Conservation (phyloP, 2,329 filamentous ascomycete genomes). For the Paramyrothecium roridum region DNA sequence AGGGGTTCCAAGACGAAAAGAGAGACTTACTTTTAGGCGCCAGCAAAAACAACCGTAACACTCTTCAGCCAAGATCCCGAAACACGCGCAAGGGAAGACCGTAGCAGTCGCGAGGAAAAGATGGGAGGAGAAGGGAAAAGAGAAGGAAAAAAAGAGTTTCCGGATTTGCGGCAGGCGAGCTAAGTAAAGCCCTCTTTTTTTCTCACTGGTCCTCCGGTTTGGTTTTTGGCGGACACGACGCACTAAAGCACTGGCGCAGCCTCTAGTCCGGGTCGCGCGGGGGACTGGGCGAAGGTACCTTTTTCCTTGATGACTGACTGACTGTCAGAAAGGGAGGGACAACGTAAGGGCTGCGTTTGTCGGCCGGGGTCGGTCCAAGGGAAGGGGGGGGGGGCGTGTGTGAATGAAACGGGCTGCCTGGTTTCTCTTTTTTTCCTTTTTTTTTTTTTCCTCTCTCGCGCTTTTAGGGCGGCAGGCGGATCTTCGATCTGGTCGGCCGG, state of each 20-base stretch:
- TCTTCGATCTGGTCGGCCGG: neutral
- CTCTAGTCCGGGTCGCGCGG: conserved; percentile 17
- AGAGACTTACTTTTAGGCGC: conserved; percentile 52
- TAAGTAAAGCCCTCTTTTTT: conserved; percentile 31
- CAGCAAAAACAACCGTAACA: conserved; percentile 45
- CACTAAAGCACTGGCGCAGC: conserved; percentile 12
- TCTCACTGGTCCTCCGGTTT: conserved; percentile 14
- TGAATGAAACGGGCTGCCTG: neutral
- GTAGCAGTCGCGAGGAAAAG: conserved; percentile 35
- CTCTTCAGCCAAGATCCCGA: conserved; percentile 38
- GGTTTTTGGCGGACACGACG: conserved; percentile 13
- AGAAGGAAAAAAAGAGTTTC: conserved; percentile 27
- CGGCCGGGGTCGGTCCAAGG: neutral
- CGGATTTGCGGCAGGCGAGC: conserved; percentile 23
- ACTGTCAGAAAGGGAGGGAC: too few species aligned
- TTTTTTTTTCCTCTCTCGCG: neutral
- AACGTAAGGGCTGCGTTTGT: too few species aligned
- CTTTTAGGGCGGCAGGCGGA: neutral
- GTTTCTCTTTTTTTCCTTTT: neutral
- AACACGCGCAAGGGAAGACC: conserved; percentile 47
- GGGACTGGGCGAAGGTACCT: conserved; percentile 9
- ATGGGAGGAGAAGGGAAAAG: conserved; percentile 27
- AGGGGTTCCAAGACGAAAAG: conserved; percentile 11
- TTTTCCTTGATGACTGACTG: neutral
- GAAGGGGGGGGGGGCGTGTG: neutral